A percentile compares a stretch with the other conserved stretches of the same genome.
Conservation (phyloP, 2,329 filamentous ascomycete genomes). For the Pyricularia sp. region DNA sequence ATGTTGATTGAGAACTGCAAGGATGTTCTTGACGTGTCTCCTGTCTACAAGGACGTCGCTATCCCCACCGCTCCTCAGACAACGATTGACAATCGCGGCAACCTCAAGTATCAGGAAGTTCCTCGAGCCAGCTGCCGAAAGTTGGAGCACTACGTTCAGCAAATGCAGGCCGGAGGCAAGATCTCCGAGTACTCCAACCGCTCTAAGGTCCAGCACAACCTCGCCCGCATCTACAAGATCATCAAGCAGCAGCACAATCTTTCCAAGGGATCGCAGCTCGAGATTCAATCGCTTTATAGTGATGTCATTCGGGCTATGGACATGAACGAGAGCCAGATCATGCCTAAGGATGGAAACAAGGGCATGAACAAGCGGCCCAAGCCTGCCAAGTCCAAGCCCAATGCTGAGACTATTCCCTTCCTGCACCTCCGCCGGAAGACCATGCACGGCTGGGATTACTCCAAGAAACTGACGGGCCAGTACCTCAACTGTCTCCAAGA, state of each 20-base stretch:
- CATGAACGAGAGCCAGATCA: conserved; percentile 97
- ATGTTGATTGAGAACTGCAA: conserved; percentile 97
- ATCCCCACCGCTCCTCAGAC: conserved; percentile 86
- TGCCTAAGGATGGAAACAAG: conserved; percentile 78
- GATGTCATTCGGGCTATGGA: conserved; percentile 87
- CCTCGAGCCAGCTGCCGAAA: conserved; percentile 84
- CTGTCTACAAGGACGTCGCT: conserved; percentile 91
- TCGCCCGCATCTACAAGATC: conserved; percentile 91
- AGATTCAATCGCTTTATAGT: conserved; percentile 90
- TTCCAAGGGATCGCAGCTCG: conserved; percentile 87
- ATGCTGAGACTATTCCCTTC: conserved; percentile 96
- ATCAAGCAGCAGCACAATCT: conserved; percentile 98
- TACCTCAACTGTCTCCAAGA: conserved; percentile 89
- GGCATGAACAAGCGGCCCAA: conserved; percentile 39
- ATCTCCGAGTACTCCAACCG: conserved; percentile 98
- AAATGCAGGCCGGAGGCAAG: conserved; percentile 97
- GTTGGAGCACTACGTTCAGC: conserved; percentile 93
- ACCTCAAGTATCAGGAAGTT: conserved; percentile 81
- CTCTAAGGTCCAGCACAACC: conserved; percentile 93
- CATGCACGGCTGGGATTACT: conserved; percentile 95
- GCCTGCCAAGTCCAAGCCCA: conserved; percentile 58
- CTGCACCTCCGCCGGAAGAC: conserved; percentile 90
- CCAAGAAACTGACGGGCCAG: conserved; percentile 89
- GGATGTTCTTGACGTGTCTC: conserved; percentile 70
- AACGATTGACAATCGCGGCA: conserved; percentile 82